Conservation (phyloP, 805 yeast genomes). For the Candida tibetensis region DNA sequence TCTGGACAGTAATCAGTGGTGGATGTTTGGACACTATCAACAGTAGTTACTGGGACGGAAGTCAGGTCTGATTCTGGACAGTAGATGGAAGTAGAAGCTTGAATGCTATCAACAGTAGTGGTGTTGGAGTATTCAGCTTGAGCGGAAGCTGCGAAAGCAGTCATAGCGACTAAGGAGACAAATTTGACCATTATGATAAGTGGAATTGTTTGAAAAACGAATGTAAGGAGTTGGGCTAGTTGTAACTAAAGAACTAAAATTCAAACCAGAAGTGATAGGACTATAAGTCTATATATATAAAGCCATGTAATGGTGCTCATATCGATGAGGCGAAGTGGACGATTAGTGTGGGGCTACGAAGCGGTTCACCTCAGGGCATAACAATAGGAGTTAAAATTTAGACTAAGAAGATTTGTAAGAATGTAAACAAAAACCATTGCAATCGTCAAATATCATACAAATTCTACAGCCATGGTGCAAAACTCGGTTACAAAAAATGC, state of each 20-base stretch:
- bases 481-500: too few species aligned
- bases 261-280: too few species aligned
- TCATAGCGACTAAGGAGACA: slow-evolving; percentile 9
- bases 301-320: too few species aligned
- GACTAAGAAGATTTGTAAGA: too few species aligned
- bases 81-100: slow-evolving; percentile 19
- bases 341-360: too few species aligned
- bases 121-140: slow-evolving; percentile 13
- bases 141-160: slow-evolving; percentile 10
- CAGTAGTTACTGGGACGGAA: slow-evolving; percentile 2
- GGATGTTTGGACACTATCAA: slow-evolving; percentile 8
- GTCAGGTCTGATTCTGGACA: slow-evolving; percentile 11
- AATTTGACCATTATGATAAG: slow-evolving; percentile 6
- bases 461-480: too few species aligned
- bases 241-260: slow-evolving; percentile 3
- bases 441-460: too few species aligned
- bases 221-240: slow-evolving; percentile 14
- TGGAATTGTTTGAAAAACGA: slow-evolving; percentile 6
- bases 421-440: too few species aligned
- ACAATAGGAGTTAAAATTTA: too few species aligned
- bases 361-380: too few species aligned
- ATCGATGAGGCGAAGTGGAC: too few species aligned
- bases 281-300: too few species aligned
- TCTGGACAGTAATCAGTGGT: slow-evolving; percentile 21
- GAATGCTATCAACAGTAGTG: slow-evolving; percentile 1